Evolutionary conservation across 176 grass and related monocot species (phyloP).

Genomic region (Zoysia pacifica): DNA sequence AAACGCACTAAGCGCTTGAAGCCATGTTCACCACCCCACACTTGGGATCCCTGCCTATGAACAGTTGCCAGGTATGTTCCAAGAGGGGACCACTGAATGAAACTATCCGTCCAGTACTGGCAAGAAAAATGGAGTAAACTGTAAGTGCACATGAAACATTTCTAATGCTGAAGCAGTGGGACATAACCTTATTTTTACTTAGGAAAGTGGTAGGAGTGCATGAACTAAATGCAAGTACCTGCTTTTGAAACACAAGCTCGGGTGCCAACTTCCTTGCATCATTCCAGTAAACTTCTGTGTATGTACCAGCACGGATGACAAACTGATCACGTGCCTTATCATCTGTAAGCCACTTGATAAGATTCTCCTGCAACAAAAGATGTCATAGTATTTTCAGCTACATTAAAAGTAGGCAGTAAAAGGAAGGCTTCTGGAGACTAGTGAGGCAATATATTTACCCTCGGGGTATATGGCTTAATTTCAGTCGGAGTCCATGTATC

Average conservation of each 20-base stretch:
- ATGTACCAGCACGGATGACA: constrained; percentile 77
- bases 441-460: constrained; percentile 47
- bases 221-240: constrained; percentile 43
- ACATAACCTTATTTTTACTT: constrained; percentile 4
- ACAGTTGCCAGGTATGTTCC: constrained; percentile 96
- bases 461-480: constrained; percentile 82
- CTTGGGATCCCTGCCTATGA: constrained; percentile 83
- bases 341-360: constrained; percentile 83
- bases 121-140: constrained; percentile 7
- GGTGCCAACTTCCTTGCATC: constrained; percentile 61
- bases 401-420: background rate
- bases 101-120: constrained; percentile 96
- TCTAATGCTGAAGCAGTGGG: background rate
- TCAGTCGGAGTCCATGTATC: constrained; percentile 81
- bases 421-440: no score
- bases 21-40: constrained; percentile 80
- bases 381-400: background rate
- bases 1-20: constrained; percentile 81
- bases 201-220: background rate
- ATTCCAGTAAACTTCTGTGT: constrained; percentile 92
- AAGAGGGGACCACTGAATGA: constrained; percentile 90
- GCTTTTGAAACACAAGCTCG: constrained; percentile 80
- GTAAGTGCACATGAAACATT: background rate
- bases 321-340: constrained; percentile 86
- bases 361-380: constrained; percentile 57